Evolutionary conservation across 2,329 filamentous ascomycete genomes (phyloP).

Genomic region (Lecanosticta acicola): DNA sequence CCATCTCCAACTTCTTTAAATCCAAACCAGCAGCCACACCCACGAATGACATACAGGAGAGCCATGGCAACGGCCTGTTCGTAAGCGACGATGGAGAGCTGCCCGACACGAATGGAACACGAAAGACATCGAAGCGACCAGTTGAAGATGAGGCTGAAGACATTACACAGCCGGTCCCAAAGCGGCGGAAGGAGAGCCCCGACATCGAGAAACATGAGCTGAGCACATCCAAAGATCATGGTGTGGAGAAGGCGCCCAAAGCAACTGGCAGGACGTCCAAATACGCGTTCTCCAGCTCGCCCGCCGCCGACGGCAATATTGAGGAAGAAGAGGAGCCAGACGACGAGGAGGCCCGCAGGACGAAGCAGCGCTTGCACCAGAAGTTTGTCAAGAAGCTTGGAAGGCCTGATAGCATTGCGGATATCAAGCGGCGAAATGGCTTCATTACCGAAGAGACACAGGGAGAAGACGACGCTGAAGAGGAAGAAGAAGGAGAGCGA

Average conservation of each 20-base stretch:
- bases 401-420: conserved; percentile 70
- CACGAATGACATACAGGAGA: conserved; percentile 5
- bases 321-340: conserved; percentile 41
- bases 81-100: conserved; percentile 32
- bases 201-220: conserved; percentile 25
- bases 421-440: conserved; percentile 57
- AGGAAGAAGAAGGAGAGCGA: conserved; percentile 52
- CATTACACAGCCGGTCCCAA: conserved; percentile 11
- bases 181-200: conserved; percentile 11
- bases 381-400: conserved; percentile 89
- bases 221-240: conserved; percentile 17
- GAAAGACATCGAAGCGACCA: conserved; percentile 17
- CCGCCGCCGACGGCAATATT: conserved; percentile 32
- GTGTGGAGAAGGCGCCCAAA: conserved; percentile 29
- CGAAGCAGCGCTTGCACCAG: conserved; percentile 68
- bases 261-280: conserved; percentile 50
- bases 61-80: conserved; percentile 17
- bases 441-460: conserved; percentile 50
- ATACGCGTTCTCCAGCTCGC: conserved; percentile 54
- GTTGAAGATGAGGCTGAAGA: conserved; percentile 15
- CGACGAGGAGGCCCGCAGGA: conserved; percentile 49
- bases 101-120: background rate
- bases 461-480: conserved; percentile 48
- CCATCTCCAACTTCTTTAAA: conserved; percentile 56
- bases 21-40: conserved; percentile 24